Evolutionary conservation across 768 basidiomycete genomes (phyloP), one percentile per base, ranked within the genome.

Genomic region (Antrodiella citrinella): DNA sequence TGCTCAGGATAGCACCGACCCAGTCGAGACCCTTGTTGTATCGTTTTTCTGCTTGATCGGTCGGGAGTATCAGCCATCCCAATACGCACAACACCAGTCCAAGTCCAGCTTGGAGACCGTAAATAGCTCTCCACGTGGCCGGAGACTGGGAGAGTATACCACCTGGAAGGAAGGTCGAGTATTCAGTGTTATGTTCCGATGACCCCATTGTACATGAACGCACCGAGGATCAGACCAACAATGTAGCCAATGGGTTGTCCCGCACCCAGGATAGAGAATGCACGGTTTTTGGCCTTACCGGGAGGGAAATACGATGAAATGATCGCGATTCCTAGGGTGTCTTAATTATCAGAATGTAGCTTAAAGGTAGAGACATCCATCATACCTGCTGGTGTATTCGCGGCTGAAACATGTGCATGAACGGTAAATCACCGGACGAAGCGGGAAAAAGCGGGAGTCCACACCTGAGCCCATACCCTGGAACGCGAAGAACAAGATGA

Each of bases 11-110:
- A 2, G 65, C 65, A 20, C 67, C 67, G 23, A 66, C 61, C 66
- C 64, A 67, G 54, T 69, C 67, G 18, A 69, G 45, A 5, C 67
- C 67, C 49, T 66, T 67, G 22, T 47, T 60, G 48, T 67, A 67
- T 26, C 59, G 53, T n/a, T 40, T 44, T 20, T 43, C 44, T n/a
- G 40, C 45, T 12, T 51, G 50, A n/a, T 60, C 54, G 11, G 52
- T 42, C 38, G 52, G 63, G 26, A 60, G 59, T 42, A 45, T 56
- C 19, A 54, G 49, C 57, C 51, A 52, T 3, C 65, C 66, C 5
- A 64, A 48, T 13, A 56, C 51, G 20, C 61, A 59, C 44, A 69
- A 62, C 0, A 65, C 35, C 12, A 54, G 44, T n/a, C 55, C 62
- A 12, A 69, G 62, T 1, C 62, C 67, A 3, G 64, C 58, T 53